These are phyloP conservation scores for Ballota nigra DNA, from an alignment of 257 asterid species.

Conservation along the genomic window DNA sequence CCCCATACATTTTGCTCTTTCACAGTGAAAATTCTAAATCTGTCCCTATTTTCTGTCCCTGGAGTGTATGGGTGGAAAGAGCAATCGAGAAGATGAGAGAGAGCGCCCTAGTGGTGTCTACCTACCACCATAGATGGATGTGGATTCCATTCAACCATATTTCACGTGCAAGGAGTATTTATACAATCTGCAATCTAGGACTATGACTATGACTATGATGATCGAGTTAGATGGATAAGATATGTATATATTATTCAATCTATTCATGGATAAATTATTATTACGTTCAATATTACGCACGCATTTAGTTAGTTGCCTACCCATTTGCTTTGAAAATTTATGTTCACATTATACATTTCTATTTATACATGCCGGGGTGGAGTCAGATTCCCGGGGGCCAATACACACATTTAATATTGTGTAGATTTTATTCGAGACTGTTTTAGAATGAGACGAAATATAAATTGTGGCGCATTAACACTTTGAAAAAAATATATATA, in stretches of 20 bases:
- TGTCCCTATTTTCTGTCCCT: not conserved
- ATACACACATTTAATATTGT: too few relatives aligned
- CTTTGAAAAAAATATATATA: too few relatives aligned
- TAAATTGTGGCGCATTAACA: too few relatives aligned
- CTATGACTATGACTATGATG: not conserved
- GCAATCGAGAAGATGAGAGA: slow-evolving; percentile 5
- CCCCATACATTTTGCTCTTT: too few relatives aligned
- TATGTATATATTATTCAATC: not conserved
- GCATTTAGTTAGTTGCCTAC: not conserved
- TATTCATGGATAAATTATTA: not conserved
- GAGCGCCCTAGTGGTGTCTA: not conserved
- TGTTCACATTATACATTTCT: not conserved
- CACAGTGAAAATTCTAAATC: too few relatives aligned
- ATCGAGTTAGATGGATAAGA: not conserved
- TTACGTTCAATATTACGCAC: too few relatives aligned
- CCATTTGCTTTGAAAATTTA: not conserved
- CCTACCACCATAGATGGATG: slow-evolving; percentile 13
- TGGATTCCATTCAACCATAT: slow-evolving; percentile 1
- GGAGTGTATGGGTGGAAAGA: not conserved
- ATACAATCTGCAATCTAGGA: not conserved
- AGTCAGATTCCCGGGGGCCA: too few relatives aligned
- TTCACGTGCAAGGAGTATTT: not conserved
- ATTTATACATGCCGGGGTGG: not conserved
- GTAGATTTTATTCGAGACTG: too few relatives aligned
- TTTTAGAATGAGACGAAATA: too few relatives aligned